These are phyloP conservation scores for Helichrysum umbraculigerum DNA, from an alignment of 129 eudicot genomes.

Conservation along the genomic window DNA sequence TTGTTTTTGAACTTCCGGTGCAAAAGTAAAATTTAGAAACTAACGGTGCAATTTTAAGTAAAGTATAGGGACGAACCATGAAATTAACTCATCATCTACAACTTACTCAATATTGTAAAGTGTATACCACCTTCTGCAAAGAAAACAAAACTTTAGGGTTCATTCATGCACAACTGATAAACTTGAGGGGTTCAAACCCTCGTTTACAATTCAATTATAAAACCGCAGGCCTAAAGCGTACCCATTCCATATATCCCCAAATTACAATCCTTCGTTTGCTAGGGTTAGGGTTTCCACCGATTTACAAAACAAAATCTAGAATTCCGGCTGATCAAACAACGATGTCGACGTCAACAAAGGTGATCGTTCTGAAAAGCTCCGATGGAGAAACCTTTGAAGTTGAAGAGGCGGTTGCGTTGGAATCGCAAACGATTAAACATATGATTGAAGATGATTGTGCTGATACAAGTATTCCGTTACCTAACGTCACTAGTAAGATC, in stretches of 20 bases:
- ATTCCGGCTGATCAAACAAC: not conserved
- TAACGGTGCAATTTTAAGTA: too few species aligned
- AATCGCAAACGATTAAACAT: slow-evolving; percentile 47
- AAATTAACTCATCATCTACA: too few species aligned
- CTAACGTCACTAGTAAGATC: slow-evolving; percentile 42
- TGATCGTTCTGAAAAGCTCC: slow-evolving; percentile 36
- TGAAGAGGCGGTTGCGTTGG: slow-evolving; percentile 40
- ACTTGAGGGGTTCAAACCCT: not conserved
- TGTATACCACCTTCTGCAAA: not conserved
- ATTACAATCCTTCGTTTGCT: not conserved
- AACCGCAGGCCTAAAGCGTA: not conserved
- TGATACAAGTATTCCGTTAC: slow-evolving; percentile 41
- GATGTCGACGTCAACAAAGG: slow-evolving; percentile 15
- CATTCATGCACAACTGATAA: not conserved
- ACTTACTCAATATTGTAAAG: not conserved
- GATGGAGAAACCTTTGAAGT: slow-evolving; percentile 53
- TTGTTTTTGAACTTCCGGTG: too few species aligned
- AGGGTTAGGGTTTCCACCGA: not conserved
- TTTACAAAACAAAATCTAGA: not conserved
- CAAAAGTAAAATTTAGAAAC: too few species aligned
- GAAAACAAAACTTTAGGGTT: not conserved
- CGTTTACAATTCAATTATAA: not conserved
- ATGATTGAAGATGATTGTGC: slow-evolving; percentile 46
- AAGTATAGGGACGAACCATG: too few species aligned
- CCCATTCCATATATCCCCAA: not conserved